Conservation (phyloP, 208 protist species). For the Acanthamoeba sp. region DNA sequence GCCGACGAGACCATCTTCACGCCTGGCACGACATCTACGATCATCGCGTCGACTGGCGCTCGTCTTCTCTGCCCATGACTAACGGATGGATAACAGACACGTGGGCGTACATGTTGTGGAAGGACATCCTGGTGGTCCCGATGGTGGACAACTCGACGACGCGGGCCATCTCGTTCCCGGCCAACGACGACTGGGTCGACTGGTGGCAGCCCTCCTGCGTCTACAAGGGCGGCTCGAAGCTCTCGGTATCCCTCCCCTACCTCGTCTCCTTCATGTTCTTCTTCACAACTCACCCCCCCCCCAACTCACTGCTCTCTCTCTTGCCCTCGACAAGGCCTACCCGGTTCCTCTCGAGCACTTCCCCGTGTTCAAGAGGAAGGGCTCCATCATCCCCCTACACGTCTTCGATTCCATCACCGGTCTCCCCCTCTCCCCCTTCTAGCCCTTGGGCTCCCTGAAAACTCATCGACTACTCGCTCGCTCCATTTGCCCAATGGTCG, state of each 20-base stretch:
- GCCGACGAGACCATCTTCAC: not conserved
- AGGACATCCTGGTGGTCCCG: constrained; percentile 74
- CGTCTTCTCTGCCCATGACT: no score
- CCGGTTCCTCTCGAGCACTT: constrained; percentile 15
- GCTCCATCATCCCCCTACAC: constrained; percentile 73
- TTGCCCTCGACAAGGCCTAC: not conserved
- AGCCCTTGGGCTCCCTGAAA: no score
- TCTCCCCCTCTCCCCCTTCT: not conserved
- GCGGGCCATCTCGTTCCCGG: constrained; percentile 65
- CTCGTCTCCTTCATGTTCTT: not conserved
- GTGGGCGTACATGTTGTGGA: constrained; percentile 47
- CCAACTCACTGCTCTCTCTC: no score
- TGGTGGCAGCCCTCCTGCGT: constrained; percentile 60
- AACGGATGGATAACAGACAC: no score
- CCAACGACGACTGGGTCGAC: constrained; percentile 71
- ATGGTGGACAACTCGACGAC: constrained; percentile 69
- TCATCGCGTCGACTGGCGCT: no score
- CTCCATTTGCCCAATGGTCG: no score
- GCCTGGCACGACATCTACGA: not conserved
- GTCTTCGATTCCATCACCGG: constrained; percentile 42
- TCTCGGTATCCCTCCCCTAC: not conserved
- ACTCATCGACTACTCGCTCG: not conserved
- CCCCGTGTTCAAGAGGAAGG: constrained; percentile 72
- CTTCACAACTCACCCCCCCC: no score
- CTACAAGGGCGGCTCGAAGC: not conserved